Evolutionary conservation across 306 rosid species (phyloP).

Genomic region (Trifolium fragiferum): DNA sequence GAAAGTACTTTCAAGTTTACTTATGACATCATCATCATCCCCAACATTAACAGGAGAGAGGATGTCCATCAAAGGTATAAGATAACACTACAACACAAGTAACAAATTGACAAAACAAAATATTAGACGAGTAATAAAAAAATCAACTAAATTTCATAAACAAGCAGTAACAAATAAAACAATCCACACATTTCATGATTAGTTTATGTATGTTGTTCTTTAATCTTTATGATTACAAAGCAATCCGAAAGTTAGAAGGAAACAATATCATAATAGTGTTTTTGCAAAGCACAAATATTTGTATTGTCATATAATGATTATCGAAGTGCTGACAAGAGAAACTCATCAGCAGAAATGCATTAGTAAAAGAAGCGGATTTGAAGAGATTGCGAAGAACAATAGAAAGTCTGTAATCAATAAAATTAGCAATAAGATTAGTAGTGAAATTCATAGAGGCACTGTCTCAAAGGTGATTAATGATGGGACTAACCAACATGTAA

Average conservation of each 20-base stretch:
- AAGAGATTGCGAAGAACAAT: neutral
- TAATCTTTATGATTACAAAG: neutral
- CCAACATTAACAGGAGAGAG: slow-evolving; percentile 41
- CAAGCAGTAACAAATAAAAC: neutral
- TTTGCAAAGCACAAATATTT: neutral
- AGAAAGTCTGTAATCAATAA: too few species aligned
- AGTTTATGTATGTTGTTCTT: neutral
- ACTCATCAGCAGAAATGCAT: neutral
- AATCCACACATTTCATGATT: neutral
- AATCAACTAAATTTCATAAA: neutral
- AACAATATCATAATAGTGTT: neutral
- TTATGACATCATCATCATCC: slow-evolving; percentile 33
- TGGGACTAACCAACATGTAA: neutral
- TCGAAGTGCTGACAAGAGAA: slow-evolving; percentile 2
- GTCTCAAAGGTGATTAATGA: neutral
- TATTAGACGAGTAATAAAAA: neutral
- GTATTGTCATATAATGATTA: slow-evolving; percentile 2
- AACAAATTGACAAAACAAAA: slow-evolving; percentile 8
- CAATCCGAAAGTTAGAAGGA: neutral
- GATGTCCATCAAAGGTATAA: slow-evolving; percentile 61
- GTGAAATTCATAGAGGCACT: neutral
- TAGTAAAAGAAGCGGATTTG: neutral
- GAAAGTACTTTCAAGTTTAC: slow-evolving; percentile 52
- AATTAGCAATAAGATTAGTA: too few species aligned
- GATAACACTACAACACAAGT: slow-evolving; percentile 44